Evolutionary conservation across 2,329 filamentous ascomycete genomes (phyloP).

Genomic region (Celoporthe dispersa): DNA sequence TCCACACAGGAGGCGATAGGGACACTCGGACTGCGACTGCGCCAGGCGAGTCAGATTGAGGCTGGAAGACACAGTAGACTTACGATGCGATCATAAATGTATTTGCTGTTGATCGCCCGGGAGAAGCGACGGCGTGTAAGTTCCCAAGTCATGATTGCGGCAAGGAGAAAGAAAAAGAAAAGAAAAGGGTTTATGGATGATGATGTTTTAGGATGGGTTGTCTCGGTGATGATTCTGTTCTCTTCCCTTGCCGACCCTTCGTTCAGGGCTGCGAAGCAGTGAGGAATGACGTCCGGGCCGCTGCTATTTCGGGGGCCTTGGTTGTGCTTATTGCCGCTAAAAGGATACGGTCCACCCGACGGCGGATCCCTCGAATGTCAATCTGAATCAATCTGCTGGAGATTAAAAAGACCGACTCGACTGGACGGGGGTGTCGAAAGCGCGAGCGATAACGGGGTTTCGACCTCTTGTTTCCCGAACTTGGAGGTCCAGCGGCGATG

Average conservation of each 20-base stretch:
- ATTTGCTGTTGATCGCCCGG: slow-evolving; percentile 71
- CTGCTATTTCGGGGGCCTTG: neutral
- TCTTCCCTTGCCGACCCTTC: neutral
- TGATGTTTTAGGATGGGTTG: slow-evolving; percentile 4
- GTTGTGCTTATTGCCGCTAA: slow-evolving; percentile 13
- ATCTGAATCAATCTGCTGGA: slow-evolving; percentile 6
- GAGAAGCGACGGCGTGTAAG: slow-evolving; percentile 63
- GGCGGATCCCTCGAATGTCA: neutral
- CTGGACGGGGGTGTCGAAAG: neutral
- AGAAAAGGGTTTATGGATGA: neutral
- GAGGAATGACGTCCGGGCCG: slow-evolving; percentile 16
- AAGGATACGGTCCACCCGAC: slow-evolving; percentile 7
- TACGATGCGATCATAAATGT: slow-evolving; percentile 75
- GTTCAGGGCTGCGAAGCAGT: slow-evolving; percentile 2
- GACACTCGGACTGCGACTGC: slow-evolving; percentile 13
- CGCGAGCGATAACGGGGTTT: neutral
- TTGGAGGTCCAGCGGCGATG: neutral
- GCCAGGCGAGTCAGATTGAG: slow-evolving; percentile 15
- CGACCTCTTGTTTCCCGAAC: neutral
- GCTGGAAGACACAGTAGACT: slow-evolving; percentile 42
- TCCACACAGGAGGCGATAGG: slow-evolving; percentile 16
- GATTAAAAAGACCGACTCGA: neutral
- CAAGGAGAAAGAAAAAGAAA: neutral
- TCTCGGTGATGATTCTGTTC: slow-evolving; percentile 2
- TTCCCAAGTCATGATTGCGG: slow-evolving; percentile 60